A percentile compares a stretch with the other conserved stretches of the same genome.
Evolutionary conservation across 805 yeast species (phyloP).

Genomic region (Candida incommunis): DNA sequence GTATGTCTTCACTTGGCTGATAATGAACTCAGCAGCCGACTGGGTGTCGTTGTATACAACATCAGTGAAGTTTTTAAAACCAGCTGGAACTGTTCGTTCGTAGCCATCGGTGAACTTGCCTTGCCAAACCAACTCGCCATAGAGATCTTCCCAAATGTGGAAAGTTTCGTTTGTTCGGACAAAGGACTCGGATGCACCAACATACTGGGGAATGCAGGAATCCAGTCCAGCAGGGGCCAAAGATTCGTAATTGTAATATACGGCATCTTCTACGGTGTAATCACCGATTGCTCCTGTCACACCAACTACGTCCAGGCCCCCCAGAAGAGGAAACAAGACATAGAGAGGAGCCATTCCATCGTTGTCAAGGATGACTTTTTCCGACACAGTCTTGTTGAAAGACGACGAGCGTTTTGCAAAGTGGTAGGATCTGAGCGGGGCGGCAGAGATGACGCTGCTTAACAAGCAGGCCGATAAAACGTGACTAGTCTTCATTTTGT

Average conservation of each 20-base stretch:
- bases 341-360: background rate
- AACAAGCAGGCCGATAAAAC: background rate
- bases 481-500: background rate
- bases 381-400: background rate
- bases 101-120: background rate
- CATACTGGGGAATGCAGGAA: background rate
- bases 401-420: background rate
- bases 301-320: background rate
- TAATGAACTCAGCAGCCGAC: background rate
- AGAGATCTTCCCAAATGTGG: background rate
- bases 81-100: background rate
- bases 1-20: conserved; percentile 1
- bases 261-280: background rate
- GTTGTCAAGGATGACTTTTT: background rate
- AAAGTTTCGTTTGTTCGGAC: background rate
- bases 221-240: background rate
- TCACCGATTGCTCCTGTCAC: background rate
- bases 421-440: background rate
- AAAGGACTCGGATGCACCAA: background rate
- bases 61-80: background rate
- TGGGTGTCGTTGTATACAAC: background rate
- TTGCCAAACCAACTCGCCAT: background rate
- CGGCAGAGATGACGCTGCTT: background rate
- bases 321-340: background rate
- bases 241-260: background rate